Evolutionary conservation across 257 asterid species (phyloP).

Genomic region (Voacanga thouarsii): DNA sequence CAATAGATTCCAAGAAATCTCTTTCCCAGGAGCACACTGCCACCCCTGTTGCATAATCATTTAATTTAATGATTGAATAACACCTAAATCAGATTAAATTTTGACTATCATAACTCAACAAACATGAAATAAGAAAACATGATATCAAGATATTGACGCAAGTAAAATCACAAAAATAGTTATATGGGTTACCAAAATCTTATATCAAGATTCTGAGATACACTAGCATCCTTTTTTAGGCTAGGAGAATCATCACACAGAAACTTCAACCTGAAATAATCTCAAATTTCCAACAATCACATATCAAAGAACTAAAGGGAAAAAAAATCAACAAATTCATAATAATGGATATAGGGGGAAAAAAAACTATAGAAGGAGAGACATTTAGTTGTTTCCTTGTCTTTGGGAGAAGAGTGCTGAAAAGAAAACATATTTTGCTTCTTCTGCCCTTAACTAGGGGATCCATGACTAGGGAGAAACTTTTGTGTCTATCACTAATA

Average conservation of each 20-base stretch:
- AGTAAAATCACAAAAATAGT: background rate
- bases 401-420: background rate
- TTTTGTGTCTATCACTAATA: background rate
- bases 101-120: background rate
- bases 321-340: background rate
- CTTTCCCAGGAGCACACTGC: slow-evolving; percentile 78
- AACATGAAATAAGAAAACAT: background rate
- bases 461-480: background rate
- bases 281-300: background rate
- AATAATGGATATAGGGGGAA: background rate
- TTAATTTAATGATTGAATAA: background rate
- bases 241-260: background rate
- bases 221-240: background rate
- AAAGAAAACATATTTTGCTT: background rate
- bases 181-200: background rate
- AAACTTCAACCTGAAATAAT: background rate
- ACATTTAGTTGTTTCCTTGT: background rate
- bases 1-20: slow-evolving; percentile 68
- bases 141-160: background rate
- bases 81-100: slow-evolving; percentile 8
- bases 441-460: background rate
- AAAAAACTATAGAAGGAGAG: background rate
- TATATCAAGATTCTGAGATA: background rate
- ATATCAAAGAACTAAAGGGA: background rate
- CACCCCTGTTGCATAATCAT: slow-evolving; percentile 51